Base-by-base conservation (phyloP, 441 rosid genomes). In the Adansonia grandidieri region DNA sequence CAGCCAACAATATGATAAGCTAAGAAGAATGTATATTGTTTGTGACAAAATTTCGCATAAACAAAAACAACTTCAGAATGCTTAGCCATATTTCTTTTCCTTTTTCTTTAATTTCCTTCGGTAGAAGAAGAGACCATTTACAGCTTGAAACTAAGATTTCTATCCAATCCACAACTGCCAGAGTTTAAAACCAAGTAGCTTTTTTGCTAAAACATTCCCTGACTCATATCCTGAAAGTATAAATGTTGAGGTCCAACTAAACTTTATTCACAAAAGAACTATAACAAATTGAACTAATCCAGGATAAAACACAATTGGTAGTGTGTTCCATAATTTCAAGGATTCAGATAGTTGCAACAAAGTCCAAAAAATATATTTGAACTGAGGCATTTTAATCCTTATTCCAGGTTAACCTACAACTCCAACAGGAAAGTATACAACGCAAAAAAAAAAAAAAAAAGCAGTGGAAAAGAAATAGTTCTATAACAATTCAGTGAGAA, bases 1-100 rank as follows among this genome's bases (percentile, higher is more conserved):
- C 24, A 74, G 57, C 42, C 75, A 71, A 24, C 42, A 40, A 61
- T 77, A 56, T 58, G 62, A 42, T 63, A 47, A 37, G 76, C 61
- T 32, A 28, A 19, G 72, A 1, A 40, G 75, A 17, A 71, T 5
- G 24, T 53, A 53, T 4, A 32, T n/a, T 71, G 5, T 3, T 53
- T 9, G 28, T 4, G 8, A 17, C 6, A 10, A 67, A 17, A 40
- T 10, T 60, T 54, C 37, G 11, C 14, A 67, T 44, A 65, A 14
- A 40, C 6, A n/a, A 64, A 42, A n/a, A 24, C 40, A 28, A 28
- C 32, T 66, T 40, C 28, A 17, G 24, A 19, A 66, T 66, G 53
- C 28, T 66, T 1, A 10, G 71, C 44, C 28, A 42, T 42, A 28
- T 28, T 28, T 28, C 40, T 4, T 22, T 24, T 28, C 6, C n/a